phyloP scores from a whole-genome alignment of 2,329 filamentous ascomycete genomes.

The Coniochaeta sp. region DNA sequence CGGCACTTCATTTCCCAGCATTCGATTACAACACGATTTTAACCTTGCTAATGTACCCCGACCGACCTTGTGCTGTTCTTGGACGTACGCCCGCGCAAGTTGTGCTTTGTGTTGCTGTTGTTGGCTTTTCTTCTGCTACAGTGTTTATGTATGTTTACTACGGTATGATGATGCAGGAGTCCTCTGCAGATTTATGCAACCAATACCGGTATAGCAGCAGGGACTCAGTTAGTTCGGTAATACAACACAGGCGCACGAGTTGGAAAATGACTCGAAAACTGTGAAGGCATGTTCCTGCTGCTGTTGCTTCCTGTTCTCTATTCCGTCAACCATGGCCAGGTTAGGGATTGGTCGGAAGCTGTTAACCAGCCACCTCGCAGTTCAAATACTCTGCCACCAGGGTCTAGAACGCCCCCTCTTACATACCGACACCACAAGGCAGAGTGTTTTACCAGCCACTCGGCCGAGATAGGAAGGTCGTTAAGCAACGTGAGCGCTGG shows the following conservation, averaged over 20 bases:
- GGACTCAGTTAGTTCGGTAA: not conserved
- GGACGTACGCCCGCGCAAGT: not conserved
- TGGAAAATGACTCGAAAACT: too few species aligned
- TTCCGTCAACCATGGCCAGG: too few species aligned
- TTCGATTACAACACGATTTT: not conserved
- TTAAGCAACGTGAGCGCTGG: not conserved
- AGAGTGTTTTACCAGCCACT: not conserved
- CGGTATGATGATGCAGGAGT: not conserved
- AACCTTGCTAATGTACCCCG: not conserved
- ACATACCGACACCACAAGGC: not conserved
- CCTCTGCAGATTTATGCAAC: too few species aligned
- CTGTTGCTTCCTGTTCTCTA: not conserved
- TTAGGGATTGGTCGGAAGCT: not conserved
- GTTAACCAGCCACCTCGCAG: not conserved
- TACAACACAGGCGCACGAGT: not conserved
- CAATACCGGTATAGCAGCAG: not conserved
- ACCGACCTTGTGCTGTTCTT: not conserved
- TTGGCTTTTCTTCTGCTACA: not conserved
- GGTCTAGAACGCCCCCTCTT: not conserved
- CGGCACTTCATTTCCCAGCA: not conserved
- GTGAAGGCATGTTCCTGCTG: too few species aligned
- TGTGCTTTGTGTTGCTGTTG: too few species aligned
- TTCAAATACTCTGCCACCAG: not conserved
- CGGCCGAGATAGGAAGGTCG: conserved; percentile 1
- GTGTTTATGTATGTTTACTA: not conserved